These are phyloP conservation scores for Pseudocercospora eumusae DNA, from an alignment of 2,329 filamentous ascomycete genomes.

Conservation along the genomic window DNA sequence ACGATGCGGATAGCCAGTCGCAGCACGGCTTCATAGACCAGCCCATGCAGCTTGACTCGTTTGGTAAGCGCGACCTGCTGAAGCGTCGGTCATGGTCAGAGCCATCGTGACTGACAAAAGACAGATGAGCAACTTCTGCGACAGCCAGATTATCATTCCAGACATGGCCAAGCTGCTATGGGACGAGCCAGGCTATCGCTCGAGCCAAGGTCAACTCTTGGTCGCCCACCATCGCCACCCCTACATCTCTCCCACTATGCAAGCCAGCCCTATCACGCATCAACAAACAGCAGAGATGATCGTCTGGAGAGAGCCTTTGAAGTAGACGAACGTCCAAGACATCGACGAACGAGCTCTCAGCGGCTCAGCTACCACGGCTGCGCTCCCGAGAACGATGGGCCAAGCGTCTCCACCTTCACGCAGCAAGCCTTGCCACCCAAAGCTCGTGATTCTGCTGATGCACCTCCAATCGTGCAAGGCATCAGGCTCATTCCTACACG, in stretches of 20 bases:
- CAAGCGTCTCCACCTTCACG: background rate
- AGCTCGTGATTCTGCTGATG: background rate
- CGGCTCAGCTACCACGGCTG: background rate
- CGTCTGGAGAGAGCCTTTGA: background rate
- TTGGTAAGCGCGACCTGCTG: slow-evolving; percentile 44
- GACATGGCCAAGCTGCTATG: slow-evolving; percentile 40
- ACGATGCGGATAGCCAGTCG: slow-evolving; percentile 8
- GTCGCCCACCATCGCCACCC: background rate
- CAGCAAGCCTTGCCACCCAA: no score
- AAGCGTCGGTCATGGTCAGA: no score
- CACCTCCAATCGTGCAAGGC: slow-evolving; percentile 55
- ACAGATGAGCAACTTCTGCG: slow-evolving; percentile 42
- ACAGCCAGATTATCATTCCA: slow-evolving; percentile 37
- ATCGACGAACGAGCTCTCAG: background rate
- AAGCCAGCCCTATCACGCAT: background rate
- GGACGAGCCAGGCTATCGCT: slow-evolving; percentile 44
- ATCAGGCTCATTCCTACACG: slow-evolving; percentile 61
- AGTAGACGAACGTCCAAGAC: background rate
- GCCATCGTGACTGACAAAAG: slow-evolving; percentile 17
- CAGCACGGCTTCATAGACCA: slow-evolving; percentile 21
- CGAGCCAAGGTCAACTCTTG: slow-evolving; percentile 20
- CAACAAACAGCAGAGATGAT: background rate
- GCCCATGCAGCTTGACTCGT: slow-evolving; percentile 47
- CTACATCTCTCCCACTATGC: slow-evolving; percentile 2
- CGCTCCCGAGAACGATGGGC: background rate